Evolutionary conservation across 164 flowering plant species (phyloP).

Genomic region (Magnolia sinica): DNA sequence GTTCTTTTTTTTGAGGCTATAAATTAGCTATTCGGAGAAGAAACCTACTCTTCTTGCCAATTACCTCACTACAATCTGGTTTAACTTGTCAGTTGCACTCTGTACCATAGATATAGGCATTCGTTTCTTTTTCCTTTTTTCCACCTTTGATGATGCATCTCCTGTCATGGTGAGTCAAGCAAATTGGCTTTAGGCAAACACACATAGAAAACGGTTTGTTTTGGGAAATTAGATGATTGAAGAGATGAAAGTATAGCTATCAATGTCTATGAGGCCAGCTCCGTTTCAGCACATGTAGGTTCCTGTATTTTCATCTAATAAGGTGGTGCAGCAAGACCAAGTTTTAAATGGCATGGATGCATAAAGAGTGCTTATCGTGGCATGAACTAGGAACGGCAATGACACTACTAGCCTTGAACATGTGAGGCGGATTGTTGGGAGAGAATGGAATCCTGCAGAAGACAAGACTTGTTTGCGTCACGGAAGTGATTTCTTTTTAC

Average conservation of each 20-base stretch:
- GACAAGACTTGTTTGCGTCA: too few relatives aligned
- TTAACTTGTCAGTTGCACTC: background rate
- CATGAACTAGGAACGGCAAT: background rate
- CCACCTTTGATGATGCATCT: background rate
- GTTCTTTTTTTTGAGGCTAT: conserved; percentile 93
- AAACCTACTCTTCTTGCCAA: background rate
- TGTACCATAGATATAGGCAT: conserved; percentile 13
- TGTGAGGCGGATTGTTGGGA: too few relatives aligned
- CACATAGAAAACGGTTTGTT: background rate
- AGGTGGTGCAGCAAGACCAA: background rate
- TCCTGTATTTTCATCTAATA: conserved; percentile 2
- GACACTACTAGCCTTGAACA: too few relatives aligned
- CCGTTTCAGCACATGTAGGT: background rate
- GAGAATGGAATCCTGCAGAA: too few relatives aligned
- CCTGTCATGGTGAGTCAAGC: conserved; percentile 8
- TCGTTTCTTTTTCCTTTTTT: conserved; percentile 3
- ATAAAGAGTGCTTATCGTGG: background rate
- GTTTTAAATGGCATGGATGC: conserved; percentile 1
- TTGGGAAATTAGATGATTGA: conserved; percentile 5
- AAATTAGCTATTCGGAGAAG: conserved; percentile 34
- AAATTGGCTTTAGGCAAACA: background rate
- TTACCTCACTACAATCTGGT: background rate
- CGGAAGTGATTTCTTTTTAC: too few relatives aligned
- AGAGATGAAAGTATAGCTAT: background rate
- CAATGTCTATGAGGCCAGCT: background rate